phyloP scores from a whole-genome alignment of 148 eudicot genomes.

The Fagopyrum esculentum region DNA sequence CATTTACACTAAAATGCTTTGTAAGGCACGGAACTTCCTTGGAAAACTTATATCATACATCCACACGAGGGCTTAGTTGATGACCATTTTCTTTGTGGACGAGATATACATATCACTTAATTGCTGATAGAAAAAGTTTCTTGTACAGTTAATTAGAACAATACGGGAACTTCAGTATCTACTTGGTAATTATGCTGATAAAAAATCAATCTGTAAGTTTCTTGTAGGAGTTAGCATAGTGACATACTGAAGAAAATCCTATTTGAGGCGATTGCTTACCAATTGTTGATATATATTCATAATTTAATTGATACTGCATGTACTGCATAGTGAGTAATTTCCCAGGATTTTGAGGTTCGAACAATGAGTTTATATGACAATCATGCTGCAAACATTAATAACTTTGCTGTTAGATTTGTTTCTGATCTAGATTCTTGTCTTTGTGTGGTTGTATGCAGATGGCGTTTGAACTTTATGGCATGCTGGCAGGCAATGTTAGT shows the following conservation, averaged over 20 bases:
- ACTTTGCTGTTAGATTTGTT: not conserved
- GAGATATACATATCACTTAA: not conserved
- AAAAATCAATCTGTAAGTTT: not conserved
- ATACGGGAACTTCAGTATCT: not conserved
- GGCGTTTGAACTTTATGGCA: slow-evolving; percentile 93
- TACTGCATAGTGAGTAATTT: not conserved
- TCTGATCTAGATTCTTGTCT: not conserved
- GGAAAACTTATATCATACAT: too few relatives aligned
- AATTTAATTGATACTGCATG: not conserved
- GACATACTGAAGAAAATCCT: not conserved
- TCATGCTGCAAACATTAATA: not conserved
- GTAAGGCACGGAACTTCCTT: too few relatives aligned
- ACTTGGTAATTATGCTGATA: not conserved
- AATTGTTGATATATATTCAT: not conserved
- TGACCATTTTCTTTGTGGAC: not conserved
- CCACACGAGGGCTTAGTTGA: not conserved
- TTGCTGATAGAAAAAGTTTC: not conserved
- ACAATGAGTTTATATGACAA: not conserved
- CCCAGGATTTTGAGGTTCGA: not conserved
- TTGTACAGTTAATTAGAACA: not conserved
- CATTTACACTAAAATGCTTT: too few relatives aligned
- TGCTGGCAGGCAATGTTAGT: slow-evolving; percentile 96
- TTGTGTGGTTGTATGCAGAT: slow-evolving; percentile 31
- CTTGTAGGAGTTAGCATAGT: not conserved
- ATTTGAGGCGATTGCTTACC: not conserved